These are phyloP conservation scores for Globisporangium rhizosaccharum DNA, from an alignment of 352 stramenopile species.

Conservation along the genomic window DNA sequence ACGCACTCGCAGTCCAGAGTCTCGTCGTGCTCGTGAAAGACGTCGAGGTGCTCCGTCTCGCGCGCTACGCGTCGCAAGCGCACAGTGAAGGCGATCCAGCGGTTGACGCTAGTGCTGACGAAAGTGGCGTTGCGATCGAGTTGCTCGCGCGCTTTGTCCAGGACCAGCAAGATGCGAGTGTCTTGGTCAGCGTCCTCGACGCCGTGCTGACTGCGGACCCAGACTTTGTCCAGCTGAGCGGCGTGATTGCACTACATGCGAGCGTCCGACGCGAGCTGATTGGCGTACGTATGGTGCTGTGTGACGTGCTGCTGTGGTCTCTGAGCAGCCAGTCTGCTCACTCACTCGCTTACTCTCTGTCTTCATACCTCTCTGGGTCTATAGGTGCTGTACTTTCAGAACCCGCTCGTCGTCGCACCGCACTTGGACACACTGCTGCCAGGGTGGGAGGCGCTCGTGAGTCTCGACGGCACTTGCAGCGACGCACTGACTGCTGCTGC, in stretches of 20 bases:
- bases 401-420: conserved; percentile 38
- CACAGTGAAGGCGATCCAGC: conserved; percentile 2
- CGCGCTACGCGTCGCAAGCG: background rate
- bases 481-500: conserved; percentile 1
- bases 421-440: conserved; percentile 48
- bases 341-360: conserved; percentile 6
- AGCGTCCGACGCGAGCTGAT: conserved; percentile 34
- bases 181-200: conserved; percentile 39
- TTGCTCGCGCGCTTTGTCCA: conserved; percentile 19
- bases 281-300: conserved; percentile 26
- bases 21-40: conserved; percentile 46
- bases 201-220: conserved; percentile 34
- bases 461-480: conserved; percentile 15
- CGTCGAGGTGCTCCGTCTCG: conserved; percentile 26
- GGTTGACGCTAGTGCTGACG: background rate
- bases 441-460: conserved; percentile 48
- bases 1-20: conserved; percentile 33
- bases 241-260: conserved; percentile 12
- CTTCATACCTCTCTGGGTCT: background rate
- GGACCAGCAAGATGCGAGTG: conserved; percentile 20
- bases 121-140: conserved; percentile 1
- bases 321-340: conserved; percentile 1
- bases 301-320: background rate
- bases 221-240: conserved; percentile 22
- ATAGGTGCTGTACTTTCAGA: conserved; percentile 56